These are phyloP conservation scores for Talaromyces sp. DNA, from an alignment of 2,329 filamentous ascomycete genomes.

Conservation along the genomic window DNA sequence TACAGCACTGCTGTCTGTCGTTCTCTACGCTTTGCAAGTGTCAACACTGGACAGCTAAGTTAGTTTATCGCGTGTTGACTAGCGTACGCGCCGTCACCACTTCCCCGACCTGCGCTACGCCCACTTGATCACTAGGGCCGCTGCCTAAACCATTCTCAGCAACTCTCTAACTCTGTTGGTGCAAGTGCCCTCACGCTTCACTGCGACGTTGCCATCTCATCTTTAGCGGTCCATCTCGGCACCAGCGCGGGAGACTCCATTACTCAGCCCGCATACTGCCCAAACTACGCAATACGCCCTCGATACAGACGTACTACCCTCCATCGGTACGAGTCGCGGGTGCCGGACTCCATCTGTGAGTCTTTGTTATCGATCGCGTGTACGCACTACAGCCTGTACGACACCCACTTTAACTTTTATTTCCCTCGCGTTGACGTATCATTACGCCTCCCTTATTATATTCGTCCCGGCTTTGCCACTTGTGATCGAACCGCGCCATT, in stretches of 20 bases:
- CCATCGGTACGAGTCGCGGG: background rate
- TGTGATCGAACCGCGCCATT: background rate
- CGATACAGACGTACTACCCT: background rate
- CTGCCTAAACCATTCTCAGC: conserved; percentile 22
- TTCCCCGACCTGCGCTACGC: conserved; percentile 34
- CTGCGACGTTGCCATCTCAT: conserved; percentile 16
- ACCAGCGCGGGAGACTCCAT: conserved; percentile 5
- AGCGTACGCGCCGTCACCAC: conserved; percentile 26
- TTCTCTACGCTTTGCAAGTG: background rate
- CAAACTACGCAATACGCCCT: background rate
- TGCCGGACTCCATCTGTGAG: background rate
- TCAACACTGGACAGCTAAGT: background rate
- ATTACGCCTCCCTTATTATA: background rate
- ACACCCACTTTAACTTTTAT: conserved; percentile 7
- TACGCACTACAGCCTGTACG: background rate
- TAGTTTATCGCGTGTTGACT: conserved; percentile 14
- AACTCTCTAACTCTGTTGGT: conserved; percentile 10
- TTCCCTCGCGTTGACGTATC: conserved; percentile 7
- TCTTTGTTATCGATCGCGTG: conserved; percentile 10
- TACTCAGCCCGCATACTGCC: background rate
- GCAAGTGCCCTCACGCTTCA: conserved; percentile 3
- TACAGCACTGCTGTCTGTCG: background rate
- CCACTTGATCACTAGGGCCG: conserved; percentile 28
- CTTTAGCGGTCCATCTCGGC: conserved; percentile 1
- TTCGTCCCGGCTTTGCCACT: conserved; percentile 6